phyloP scores from a whole-genome alignment of 306 rosid genomes.

The Macrotyloma uniflorum region DNA sequence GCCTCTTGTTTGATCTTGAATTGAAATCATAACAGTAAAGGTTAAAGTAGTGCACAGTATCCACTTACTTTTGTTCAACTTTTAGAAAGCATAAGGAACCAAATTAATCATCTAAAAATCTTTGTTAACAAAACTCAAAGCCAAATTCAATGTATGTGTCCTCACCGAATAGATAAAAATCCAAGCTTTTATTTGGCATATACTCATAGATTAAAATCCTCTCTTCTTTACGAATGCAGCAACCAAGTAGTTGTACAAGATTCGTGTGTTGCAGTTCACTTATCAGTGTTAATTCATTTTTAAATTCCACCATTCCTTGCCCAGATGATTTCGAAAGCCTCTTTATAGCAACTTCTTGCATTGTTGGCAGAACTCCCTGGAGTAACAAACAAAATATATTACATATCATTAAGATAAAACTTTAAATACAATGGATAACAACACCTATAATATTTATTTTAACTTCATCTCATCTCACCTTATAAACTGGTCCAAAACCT shows the following conservation, averaged over 20 bases:
- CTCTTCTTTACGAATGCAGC: conserved; percentile 33
- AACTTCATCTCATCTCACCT: background rate
- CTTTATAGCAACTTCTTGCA: background rate
- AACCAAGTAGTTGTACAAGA: conserved; percentile 28
- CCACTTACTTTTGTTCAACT: too few species aligned
- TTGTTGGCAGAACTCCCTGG: background rate
- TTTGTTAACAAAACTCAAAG: too few species aligned
- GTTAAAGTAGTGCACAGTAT: too few species aligned
- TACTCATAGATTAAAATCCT: conserved; percentile 38
- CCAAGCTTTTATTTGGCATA: conserved; percentile 41
- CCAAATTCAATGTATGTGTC: background rate
- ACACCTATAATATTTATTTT: too few species aligned
- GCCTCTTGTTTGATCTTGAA: background rate
- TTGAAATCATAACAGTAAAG: background rate
- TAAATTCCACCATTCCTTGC: background rate
- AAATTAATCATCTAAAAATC: too few species aligned
- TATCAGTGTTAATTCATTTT: background rate
- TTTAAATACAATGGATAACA: too few species aligned
- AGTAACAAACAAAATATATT: background rate
- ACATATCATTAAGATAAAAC: too few species aligned
- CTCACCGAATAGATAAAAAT: conserved; percentile 41
- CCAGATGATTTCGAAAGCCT: background rate
- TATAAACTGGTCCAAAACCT: background rate
- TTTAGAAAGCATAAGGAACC: too few species aligned
- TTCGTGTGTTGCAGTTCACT: background rate